phyloP scores from a whole-genome alignment of 805 yeast genomes.

The Millerozyma acaciae region DNA sequence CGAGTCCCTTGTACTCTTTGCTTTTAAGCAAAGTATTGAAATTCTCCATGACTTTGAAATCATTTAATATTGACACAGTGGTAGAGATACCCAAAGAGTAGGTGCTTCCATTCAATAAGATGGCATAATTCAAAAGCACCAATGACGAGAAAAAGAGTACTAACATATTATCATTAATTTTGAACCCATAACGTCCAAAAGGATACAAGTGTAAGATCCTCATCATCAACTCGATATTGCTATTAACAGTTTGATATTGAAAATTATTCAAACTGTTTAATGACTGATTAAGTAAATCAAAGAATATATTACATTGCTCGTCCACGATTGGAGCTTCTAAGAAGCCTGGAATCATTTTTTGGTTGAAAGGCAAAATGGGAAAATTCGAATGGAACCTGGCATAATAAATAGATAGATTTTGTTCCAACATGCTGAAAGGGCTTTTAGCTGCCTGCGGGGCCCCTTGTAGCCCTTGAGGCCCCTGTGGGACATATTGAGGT shows the following conservation, averaged over 20 bases:
- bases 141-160: constrained; percentile 28
- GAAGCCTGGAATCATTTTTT: constrained; percentile 20
- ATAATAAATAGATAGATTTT: constrained; percentile 40
- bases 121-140: constrained; percentile 47
- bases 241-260: constrained; percentile 27
- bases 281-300: constrained; percentile 41
- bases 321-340: constrained; percentile 17
- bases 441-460: constrained; percentile 8
- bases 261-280: constrained; percentile 37
- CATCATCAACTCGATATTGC: constrained; percentile 32
- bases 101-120: constrained; percentile 56
- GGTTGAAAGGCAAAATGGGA: constrained; percentile 43
- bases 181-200: constrained; percentile 17
- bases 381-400: constrained; percentile 39
- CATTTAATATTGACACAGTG: constrained; percentile 54
- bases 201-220: constrained; percentile 36
- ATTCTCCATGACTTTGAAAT: constrained; percentile 48
- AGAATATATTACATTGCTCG: constrained; percentile 25
- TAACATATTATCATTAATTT: constrained; percentile 22
- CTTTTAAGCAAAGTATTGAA: constrained; percentile 38
- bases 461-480: constrained; percentile 5
- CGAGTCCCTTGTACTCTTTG: constrained; percentile 9
- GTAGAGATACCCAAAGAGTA: constrained; percentile 54
- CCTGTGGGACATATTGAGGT: constrained; percentile 4
- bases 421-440: constrained; percentile 22